phyloP scores from a whole-genome alignment of 306 rosid species.

The Pyrus pyrifolia region DNA sequence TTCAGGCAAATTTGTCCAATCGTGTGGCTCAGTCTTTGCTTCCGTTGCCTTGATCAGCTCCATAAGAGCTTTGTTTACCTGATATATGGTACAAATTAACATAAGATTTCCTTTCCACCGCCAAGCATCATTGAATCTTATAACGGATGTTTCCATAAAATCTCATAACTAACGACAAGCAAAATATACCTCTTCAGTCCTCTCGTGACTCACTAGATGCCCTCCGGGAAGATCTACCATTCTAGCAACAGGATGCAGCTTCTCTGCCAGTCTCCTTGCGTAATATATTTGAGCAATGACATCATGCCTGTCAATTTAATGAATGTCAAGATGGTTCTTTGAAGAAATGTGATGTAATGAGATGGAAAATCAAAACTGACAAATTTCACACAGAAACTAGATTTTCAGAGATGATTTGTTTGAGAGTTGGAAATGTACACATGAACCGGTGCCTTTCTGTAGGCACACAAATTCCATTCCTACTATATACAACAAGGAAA shows the following conservation, averaged over 20 bases:
- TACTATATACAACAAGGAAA: neutral
- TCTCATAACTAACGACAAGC: neutral
- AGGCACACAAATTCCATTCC: neutral
- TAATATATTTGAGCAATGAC: constrained; percentile 75
- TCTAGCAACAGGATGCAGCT: constrained; percentile 75
- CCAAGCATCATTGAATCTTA: neutral
- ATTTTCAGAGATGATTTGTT: neutral
- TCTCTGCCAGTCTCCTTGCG: constrained; percentile 76
- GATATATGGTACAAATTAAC: constrained; percentile 18
- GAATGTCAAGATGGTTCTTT: constrained; percentile 8
- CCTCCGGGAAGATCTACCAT: constrained; percentile 95
- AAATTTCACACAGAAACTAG: neutral
- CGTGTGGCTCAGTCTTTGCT: constrained; percentile 45
- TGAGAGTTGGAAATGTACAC: neutral
- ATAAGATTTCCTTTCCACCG: constrained; percentile 13
- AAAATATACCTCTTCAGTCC: constrained; percentile 67
- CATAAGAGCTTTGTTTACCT: constrained; percentile 83
- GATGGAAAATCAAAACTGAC: neutral
- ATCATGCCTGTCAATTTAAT: constrained; percentile 52
- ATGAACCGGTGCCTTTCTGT: neutral
- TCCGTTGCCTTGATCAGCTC: constrained; percentile 71
- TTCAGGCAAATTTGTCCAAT: constrained; percentile 75
- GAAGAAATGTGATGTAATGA: neutral
- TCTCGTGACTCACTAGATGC: constrained; percentile 92
- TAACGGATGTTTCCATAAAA: neutral